Evolutionary conservation across 345 rosid species (phyloP).

Genomic region (Brassica juncea): DNA sequence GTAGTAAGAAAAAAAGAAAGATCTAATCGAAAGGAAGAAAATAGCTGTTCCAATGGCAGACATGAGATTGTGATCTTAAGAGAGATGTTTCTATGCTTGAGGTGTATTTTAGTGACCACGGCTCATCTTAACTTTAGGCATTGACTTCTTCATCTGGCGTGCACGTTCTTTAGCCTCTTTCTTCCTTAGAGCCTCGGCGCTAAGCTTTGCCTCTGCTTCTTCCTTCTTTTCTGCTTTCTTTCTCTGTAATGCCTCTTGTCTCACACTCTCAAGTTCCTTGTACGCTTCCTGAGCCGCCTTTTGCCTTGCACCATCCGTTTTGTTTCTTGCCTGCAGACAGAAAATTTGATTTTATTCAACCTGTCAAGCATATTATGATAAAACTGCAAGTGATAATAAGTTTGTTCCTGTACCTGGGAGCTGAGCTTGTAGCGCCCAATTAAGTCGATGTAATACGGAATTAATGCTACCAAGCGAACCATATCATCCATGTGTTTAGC

Average conservation of each 20-base stretch:
- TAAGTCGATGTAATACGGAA: constrained; percentile 92
- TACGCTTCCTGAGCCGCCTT: constrained; percentile 91
- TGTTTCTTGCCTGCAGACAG: constrained; percentile 67
- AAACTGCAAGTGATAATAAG: background rate
- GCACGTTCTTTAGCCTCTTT: constrained; percentile 85
- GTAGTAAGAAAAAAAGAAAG: background rate
- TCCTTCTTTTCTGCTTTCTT: constrained; percentile 89
- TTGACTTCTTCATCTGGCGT: constrained; percentile 75
- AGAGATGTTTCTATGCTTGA: constrained; percentile 14
- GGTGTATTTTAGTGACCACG: constrained; percentile 55
- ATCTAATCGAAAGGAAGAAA: constrained; percentile 17
- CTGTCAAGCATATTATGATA: background rate
- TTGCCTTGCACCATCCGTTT: constrained; percentile 74
- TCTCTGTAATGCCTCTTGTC: constrained; percentile 92
- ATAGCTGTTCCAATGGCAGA: constrained; percentile 20
- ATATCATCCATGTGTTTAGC: constrained; percentile 77
- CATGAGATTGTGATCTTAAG: constrained; percentile 6
- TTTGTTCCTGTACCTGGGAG: constrained; percentile 61
- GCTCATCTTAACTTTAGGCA: constrained; percentile 85
- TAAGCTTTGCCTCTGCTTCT: constrained; percentile 86
- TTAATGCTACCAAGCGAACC: constrained; percentile 72
- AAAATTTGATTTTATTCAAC: background rate
- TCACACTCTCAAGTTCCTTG: constrained; percentile 82
- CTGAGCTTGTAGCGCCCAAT: constrained; percentile 93
- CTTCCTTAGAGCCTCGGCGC: constrained; percentile 80